Evolutionary conservation across 163 green algal species (phyloP).

Genomic region (Chlamydomonas reinhardtii): DNA sequence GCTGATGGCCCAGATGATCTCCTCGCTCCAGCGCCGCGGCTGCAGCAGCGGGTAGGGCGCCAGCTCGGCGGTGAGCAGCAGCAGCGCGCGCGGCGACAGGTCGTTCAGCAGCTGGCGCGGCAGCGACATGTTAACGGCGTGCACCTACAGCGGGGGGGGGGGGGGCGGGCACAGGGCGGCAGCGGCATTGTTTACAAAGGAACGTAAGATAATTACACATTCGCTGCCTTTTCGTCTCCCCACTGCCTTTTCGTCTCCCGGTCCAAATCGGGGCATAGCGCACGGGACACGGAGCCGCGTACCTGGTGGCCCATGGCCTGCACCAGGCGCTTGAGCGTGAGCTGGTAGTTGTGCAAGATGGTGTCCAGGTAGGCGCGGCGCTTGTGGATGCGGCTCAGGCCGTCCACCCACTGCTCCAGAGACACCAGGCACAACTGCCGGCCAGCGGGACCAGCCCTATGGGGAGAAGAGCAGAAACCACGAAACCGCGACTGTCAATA

Average conservation of each 20-base stretch:
- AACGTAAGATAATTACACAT: too few species aligned
- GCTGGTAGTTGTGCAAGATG: constrained; percentile 54
- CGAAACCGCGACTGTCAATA: background rate
- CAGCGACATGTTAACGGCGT: constrained; percentile 48
- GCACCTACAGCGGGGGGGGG: constrained; percentile 4
- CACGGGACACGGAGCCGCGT: too few species aligned
- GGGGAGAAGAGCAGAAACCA: background rate
- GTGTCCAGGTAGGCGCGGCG: constrained; percentile 50
- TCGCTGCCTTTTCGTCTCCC: too few species aligned
- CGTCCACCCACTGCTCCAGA: constrained; percentile 50
- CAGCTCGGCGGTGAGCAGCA: constrained; percentile 45
- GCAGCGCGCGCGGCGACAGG: constrained; percentile 33
- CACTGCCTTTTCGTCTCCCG: too few species aligned
- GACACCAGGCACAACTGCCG: constrained; percentile 47
- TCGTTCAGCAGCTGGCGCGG: constrained; percentile 51
- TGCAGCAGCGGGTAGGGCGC: constrained; percentile 39
- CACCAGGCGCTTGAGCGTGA: constrained; percentile 49
- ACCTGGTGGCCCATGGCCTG: constrained; percentile 52
- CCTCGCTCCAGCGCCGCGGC: constrained; percentile 46
- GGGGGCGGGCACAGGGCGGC: too few species aligned
- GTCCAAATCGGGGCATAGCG: too few species aligned
- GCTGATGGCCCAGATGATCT: constrained; percentile 37
- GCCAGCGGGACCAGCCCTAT: constrained; percentile 33
- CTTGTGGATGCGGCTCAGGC: constrained; percentile 51
- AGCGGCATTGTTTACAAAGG: too few species aligned